Conservation (phyloP, 176 grass and related monocot species). For the Saccharum officinarum region DNA sequence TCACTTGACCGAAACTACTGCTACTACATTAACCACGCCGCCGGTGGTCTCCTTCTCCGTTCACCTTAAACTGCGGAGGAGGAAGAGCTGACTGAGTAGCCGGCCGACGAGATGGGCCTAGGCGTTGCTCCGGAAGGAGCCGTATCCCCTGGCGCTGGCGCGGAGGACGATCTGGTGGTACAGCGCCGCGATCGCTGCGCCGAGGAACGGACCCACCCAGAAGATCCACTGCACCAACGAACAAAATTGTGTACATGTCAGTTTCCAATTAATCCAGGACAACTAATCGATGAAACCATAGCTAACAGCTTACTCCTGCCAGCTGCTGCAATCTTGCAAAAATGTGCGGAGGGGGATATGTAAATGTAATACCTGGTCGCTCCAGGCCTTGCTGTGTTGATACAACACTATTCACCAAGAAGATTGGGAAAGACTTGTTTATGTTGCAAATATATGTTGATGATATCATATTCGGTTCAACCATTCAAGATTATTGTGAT, state of each 20-base stretch:
- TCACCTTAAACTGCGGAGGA: conserved; percentile 37
- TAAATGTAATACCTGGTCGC: conserved; percentile 7
- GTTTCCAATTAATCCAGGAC: not conserved
- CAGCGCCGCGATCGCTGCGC: conserved; percentile 57
- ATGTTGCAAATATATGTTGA: no score
- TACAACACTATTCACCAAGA: no score
- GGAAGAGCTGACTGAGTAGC: not conserved
- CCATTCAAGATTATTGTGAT: no score
- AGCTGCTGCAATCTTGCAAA: not conserved
- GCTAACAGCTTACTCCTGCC: not conserved
- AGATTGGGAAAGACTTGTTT: no score
- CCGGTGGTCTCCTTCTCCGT: not conserved
- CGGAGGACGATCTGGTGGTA: conserved; percentile 79
- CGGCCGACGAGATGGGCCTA: conserved; percentile 16
- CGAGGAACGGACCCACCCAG: conserved; percentile 73
- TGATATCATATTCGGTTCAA: no score
- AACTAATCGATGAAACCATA: not conserved
- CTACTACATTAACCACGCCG: not conserved
- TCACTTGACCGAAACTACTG: not conserved
- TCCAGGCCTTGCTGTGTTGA: no score
- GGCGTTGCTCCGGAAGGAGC: conserved; percentile 67
- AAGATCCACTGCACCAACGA: conserved; percentile 65
- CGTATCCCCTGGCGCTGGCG: conserved; percentile 52
- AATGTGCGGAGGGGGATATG: not conserved
- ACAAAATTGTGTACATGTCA: not conserved